These are phyloP conservation scores for Pseudoneurospora amorphoporcata DNA, from an alignment of 495 filamentous ascomycete genomes.

Conservation along the genomic window DNA sequence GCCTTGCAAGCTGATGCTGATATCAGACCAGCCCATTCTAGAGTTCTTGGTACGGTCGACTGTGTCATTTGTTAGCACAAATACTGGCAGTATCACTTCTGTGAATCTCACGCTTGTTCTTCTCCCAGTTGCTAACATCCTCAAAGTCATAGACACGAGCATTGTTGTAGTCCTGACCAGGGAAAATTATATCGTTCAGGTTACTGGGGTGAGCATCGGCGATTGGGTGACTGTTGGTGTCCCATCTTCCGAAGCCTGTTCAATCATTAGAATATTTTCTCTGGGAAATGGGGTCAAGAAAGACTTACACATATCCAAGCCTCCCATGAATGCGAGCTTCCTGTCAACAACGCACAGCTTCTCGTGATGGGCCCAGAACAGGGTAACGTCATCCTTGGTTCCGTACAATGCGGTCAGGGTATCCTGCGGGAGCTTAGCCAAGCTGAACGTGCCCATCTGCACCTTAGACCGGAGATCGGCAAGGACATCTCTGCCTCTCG, in stretches of 20 bases:
- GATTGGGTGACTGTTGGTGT: constrained; percentile 64
- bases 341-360: constrained; percentile 83
- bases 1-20: constrained; percentile 72
- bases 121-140: constrained; percentile 70
- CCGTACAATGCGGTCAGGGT: constrained; percentile 71
- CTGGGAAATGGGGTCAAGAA: neutral
- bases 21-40: constrained; percentile 91
- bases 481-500: constrained; percentile 50
- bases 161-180: constrained; percentile 94
- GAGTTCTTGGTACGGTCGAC: constrained; percentile 68
- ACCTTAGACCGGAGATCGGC: constrained; percentile 30
- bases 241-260: constrained; percentile 49
- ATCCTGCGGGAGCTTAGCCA: constrained; percentile 53
- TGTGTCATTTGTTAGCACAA: constrained; percentile 15
- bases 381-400: constrained; percentile 60
- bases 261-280: constrained; percentile 4
- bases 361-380: constrained; percentile 96
- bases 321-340: constrained; percentile 81
- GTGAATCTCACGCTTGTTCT: constrained; percentile 55
- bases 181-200: constrained; percentile 65
- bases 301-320: constrained; percentile 50
- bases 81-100: neutral
- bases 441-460: constrained; percentile 32
- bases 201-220: constrained; percentile 77
- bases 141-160: constrained; percentile 79